These are phyloP conservation scores for Globisporangium okanoganense DNA, from an alignment of 352 stramenopile genomes.

Conservation along the genomic window DNA sequence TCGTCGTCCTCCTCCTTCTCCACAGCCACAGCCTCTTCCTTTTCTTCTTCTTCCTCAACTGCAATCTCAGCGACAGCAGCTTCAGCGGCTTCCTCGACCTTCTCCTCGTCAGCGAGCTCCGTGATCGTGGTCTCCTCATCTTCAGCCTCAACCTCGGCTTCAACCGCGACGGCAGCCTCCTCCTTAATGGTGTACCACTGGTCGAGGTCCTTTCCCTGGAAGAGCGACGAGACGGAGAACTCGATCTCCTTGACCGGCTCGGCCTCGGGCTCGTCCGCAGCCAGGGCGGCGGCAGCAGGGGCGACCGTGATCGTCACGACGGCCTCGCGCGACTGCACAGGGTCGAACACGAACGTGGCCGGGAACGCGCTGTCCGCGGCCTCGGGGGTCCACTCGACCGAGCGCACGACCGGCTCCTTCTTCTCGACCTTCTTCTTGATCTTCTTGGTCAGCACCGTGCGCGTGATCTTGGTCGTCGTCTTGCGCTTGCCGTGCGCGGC, in stretches of 20 bases:
- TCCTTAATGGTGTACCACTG: constrained; percentile 66
- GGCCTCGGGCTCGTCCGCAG: constrained; percentile 37
- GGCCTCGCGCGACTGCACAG: constrained; percentile 77
- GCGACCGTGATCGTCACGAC: constrained; percentile 68
- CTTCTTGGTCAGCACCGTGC: constrained; percentile 49
- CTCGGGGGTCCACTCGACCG: constrained; percentile 27
- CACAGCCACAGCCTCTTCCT: constrained; percentile 4
- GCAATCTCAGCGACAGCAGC: constrained; percentile 15
- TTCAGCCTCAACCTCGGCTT: constrained; percentile 15
- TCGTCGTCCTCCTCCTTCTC: constrained; percentile 1
- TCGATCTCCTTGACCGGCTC: constrained; percentile 78
- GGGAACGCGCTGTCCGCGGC: constrained; percentile 34
- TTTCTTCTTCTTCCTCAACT: constrained; percentile 14
- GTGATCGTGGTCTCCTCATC: constrained; percentile 17
- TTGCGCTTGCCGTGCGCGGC: constrained; percentile 31
- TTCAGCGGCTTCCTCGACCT: constrained; percentile 7
- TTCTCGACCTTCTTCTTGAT: constrained; percentile 50
- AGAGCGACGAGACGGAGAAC: constrained; percentile 69
- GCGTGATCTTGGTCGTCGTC: constrained; percentile 57
- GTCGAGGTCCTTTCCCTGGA: constrained; percentile 57
- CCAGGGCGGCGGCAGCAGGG: constrained; percentile 8
- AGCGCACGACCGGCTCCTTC: constrained; percentile 36
- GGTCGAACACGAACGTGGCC: constrained; percentile 75
- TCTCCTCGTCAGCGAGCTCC: constrained; percentile 16
- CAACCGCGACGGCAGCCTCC: constrained; percentile 16